Percentiles rank a stretch among this genome's conserved stretches.
Conservation (phyloP, 805 yeast species). For the Sporopachydermia quercuum region DNA sequence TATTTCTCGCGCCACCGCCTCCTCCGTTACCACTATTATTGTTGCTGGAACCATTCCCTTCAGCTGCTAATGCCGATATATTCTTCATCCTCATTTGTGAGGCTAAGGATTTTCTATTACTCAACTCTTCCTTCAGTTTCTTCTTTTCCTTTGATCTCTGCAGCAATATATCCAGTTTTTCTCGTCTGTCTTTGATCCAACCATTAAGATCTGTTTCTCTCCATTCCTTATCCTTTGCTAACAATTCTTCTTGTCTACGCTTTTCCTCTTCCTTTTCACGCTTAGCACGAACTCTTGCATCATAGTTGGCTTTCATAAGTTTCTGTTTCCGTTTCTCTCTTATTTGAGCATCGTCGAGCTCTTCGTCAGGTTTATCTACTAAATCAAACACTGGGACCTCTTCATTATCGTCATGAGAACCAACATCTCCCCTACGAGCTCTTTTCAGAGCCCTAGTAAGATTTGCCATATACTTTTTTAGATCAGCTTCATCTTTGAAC, state of each 20-base stretch:
- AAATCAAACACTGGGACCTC: slow-evolving; percentile 54
- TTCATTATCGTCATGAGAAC: slow-evolving; percentile 34
- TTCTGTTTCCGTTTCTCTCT: slow-evolving; percentile 80
- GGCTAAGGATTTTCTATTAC: slow-evolving; percentile 80
- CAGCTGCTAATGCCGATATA: slow-evolving; percentile 75
- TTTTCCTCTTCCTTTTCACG: slow-evolving; percentile 61
- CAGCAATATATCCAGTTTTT: slow-evolving; percentile 43
- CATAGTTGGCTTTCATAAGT: slow-evolving; percentile 72
- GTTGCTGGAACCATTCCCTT: slow-evolving; percentile 23
- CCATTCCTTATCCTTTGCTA: slow-evolving; percentile 59
- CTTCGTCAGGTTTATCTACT: slow-evolving; percentile 72
- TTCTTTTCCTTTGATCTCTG: slow-evolving; percentile 48
- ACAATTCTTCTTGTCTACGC: slow-evolving; percentile 42
- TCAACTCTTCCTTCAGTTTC: slow-evolving; percentile 60
- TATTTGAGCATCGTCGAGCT: slow-evolving; percentile 62
- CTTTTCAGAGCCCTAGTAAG: slow-evolving; percentile 57
- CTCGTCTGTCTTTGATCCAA: slow-evolving; percentile 68
- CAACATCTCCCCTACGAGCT: slow-evolving; percentile 50
- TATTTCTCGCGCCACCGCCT: slow-evolving; percentile 2
- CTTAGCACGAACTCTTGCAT: slow-evolving; percentile 72
- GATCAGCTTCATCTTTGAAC: slow-evolving; percentile 59
- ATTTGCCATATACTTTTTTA: slow-evolving; percentile 46
- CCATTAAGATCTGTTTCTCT: slow-evolving; percentile 55
- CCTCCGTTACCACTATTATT: slow-evolving; percentile 6
- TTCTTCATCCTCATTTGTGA: slow-evolving; percentile 88